These are phyloP conservation scores for Venturiaceae sp. DNA, from an alignment of 2,329 filamentous ascomycete species.

Conservation along the genomic window DNA sequence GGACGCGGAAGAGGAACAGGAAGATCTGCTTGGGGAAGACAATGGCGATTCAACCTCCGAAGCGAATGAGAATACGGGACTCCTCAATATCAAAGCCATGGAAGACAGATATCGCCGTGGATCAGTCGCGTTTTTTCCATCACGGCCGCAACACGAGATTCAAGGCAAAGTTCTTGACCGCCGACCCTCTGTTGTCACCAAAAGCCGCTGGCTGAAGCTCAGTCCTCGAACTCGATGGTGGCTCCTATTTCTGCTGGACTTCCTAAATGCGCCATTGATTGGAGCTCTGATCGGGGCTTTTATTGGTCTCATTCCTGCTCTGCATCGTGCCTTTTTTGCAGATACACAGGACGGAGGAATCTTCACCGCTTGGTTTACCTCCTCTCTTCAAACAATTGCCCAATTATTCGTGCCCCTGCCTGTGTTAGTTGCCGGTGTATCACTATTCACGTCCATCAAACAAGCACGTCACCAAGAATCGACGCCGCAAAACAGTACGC, in stretches of 20 bases:
- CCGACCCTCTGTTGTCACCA: conserved; percentile 18
- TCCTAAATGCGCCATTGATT: conserved; percentile 53
- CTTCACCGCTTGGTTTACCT: conserved; percentile 57
- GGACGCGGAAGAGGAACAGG: conserved; percentile 8
- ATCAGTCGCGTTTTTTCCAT: conserved; percentile 20
- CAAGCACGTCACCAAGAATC: conserved; percentile 34
- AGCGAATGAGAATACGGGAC: conserved; percentile 13
- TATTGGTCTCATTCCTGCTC: conserved; percentile 48
- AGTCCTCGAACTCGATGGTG: conserved; percentile 27
- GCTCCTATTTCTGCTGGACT: conserved; percentile 35
- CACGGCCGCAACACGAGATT: conserved; percentile 8
- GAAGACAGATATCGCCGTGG: conserved; percentile 10
- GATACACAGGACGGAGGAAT: conserved; percentile 49
- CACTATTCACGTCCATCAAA: conserved; percentile 41
- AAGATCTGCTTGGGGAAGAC: conserved; percentile 1
- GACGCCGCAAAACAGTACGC: conserved; percentile 27
- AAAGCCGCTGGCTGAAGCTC: conserved; percentile 18
- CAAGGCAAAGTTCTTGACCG: conserved; percentile 9
- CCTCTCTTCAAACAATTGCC: conserved; percentile 51
- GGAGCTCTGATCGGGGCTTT: conserved; percentile 50
- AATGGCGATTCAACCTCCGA: conserved; percentile 9
- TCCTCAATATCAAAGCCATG: not conserved
- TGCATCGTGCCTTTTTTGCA: conserved; percentile 55
- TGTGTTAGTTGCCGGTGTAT: conserved; percentile 58
- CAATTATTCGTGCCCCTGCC: conserved; percentile 55